Conservation (phyloP, 345 rosid genomes). For the Boechera retrofracta region DNA sequence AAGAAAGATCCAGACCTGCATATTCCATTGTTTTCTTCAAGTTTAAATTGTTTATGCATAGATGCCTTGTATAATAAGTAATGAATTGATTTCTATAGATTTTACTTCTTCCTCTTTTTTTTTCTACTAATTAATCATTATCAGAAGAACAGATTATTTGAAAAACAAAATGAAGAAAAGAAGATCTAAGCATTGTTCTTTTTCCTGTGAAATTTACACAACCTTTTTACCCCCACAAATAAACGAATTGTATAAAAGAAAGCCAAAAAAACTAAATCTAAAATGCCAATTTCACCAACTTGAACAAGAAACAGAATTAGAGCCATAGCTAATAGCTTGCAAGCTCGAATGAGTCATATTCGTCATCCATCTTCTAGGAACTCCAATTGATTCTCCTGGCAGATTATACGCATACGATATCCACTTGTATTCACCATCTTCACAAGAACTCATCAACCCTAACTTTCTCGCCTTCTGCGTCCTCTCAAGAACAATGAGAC, state of each 20-base stretch:
- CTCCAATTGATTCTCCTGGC: conserved; percentile 57
- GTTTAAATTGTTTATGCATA: not conserved
- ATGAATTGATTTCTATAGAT: not conserved
- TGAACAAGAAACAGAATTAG: conserved; percentile 72
- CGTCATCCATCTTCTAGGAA: conserved; percentile 84
- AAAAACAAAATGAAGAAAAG: not conserved
- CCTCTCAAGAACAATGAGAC: conserved; percentile 86
- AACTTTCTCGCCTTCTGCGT: conserved; percentile 72
- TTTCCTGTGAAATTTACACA: conserved; percentile 23
- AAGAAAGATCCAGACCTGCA: conserved; percentile 22
- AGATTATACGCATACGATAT: conserved; percentile 90
- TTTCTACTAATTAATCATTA: not conserved
- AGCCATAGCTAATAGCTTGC: conserved; percentile 83
- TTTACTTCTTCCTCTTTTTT: not conserved
- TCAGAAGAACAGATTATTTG: not conserved
- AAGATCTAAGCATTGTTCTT: not conserved
- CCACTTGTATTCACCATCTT: conserved; percentile 61
- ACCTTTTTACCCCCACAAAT: conserved; percentile 25
- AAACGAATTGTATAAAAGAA: conserved; percentile 35
- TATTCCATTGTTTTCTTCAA: not conserved
- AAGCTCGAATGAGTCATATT: conserved; percentile 86
- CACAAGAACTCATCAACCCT: conserved; percentile 68
- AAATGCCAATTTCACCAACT: conserved; percentile 28
- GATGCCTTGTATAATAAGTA: conserved; percentile 26
- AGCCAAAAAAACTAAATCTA: conserved; percentile 8